Evolutionary conservation across 2,329 filamentous ascomycete genomes (phyloP), one percentile per base, ranked within the genome.

Genomic region (Verticillium isaacii): DNA sequence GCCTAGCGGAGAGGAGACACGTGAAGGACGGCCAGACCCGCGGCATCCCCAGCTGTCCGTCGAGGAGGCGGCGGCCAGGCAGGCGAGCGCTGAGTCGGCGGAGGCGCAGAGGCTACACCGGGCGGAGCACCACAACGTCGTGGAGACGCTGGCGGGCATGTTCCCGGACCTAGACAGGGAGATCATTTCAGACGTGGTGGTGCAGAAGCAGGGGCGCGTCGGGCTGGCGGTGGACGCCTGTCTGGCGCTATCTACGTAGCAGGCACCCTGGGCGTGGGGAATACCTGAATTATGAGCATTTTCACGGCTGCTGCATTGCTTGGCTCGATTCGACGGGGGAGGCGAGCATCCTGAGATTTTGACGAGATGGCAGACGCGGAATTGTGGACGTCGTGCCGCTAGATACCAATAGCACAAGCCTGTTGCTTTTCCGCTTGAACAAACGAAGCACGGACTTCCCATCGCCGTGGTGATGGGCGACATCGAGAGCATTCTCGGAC

Each of bases 131-230:
- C 82, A 86, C 60, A 94, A 93, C 68, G 88, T 99, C 8, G 94
- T 98, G 2, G 95, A 98, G 77, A 98, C 95, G 39, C 78, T 99
- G 62, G 89, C 92, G 57, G 90, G 92, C 68, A 99, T 99, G 95
- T 99, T 99, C 74, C 95, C 95, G 1, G 93, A 96, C 71, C 80
- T 99, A 58, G 95, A 99, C 74, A 87, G 88, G 70, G 96, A 99
- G 57, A 85, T 99, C 41, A 98, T 99, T 72, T 93, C 93, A 70
- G 95, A 99, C 77, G 95, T 99, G 50, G 95, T 99, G 32, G 88
- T 94, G 73, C 87, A 96, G 79, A 97, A 99, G 77, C 89, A 97
- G 76, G 96, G 95, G 72, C 93, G 91, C 75, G 91, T 95, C 69
- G 91, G 91, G 45, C 79, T 92, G 68, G 91, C 91, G n/a, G 91